Base-by-base conservation (phyloP, 2,329 filamentous ascomycete genomes). In the Ophiostoma populinum region DNA sequence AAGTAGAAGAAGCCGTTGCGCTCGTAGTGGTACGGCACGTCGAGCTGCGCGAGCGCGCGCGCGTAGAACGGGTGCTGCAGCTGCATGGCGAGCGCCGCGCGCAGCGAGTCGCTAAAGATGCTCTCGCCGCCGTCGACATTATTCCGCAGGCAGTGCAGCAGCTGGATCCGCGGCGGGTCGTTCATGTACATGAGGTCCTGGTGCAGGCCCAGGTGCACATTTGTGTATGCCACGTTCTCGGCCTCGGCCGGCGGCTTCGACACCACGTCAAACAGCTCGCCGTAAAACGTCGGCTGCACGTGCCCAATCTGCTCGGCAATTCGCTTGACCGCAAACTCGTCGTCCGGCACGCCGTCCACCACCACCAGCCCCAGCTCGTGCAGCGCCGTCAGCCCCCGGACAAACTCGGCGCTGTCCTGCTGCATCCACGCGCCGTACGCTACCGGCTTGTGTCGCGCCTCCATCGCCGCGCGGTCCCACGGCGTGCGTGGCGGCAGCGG, bases 181-280 rank as follows among this genome's bases (percentile, higher is more conserved):
- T 67, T 59, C 55, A 90, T 77, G 57, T 95, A 95, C 37, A 94
- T 65, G 26, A 95, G 66, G 51, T 95, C 90, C 70, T 93, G 90
- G 57, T 98, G 90, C 32, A 94, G 74, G 12, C 80, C 81, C 2
- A 95, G 71, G 48, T 75, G 76, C 32, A 76, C 67, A 48, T 69
- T 76, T 1, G 87, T 94, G 57, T 95, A 85, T 8, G 90, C 87
- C 4, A 94, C 80, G 51, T 95, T 95, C 50, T 87, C 85, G 17
- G 86, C 82, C 50, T 87, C 85, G 17, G 86, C 82, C 37, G 81
- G 54, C 2, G 79, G 76, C 35, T 92, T 78, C 4, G 76, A 82
- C 36, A 74, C 70, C 10, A 95, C 87, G 54, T 94, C 80, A 74
- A 86, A 95, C 0, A 83, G 92, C 45, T 67, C 63, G 27, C 90